Evolutionary conservation across 345 rosid genomes (phyloP).

Genomic region (Salix brachista): DNA sequence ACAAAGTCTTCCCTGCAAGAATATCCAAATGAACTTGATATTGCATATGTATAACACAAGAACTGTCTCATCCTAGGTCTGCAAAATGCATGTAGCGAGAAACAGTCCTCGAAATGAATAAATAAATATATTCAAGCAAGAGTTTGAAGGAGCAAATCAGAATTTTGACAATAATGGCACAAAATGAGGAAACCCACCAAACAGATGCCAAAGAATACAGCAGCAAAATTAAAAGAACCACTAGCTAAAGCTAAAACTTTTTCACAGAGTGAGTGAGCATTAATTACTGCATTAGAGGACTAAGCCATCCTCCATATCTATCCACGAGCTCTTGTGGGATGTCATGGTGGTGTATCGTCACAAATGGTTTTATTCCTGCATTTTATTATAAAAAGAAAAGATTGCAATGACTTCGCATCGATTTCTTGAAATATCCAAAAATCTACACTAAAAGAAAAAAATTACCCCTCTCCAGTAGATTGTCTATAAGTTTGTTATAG

Average conservation of each 20-base stretch:
- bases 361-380: slow-evolving; percentile 49
- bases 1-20: slow-evolving; percentile 41
- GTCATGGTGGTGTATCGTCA: slow-evolving; percentile 39
- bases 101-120: too few relatives aligned
- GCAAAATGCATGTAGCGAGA: too few relatives aligned
- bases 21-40: background rate
- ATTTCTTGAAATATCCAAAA: too few relatives aligned
- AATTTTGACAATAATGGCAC: too few relatives aligned
- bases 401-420: background rate
- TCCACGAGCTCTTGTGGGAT: slow-evolving; percentile 37
- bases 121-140: too few relatives aligned
- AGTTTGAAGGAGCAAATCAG: too few relatives aligned
- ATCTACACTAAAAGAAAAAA: background rate
- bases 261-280: background rate
- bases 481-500: slow-evolving; percentile 33
- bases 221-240: too few relatives aligned
- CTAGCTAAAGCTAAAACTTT: too few relatives aligned
- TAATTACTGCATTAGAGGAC: slow-evolving; percentile 38
- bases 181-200: too few relatives aligned
- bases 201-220: too few relatives aligned
- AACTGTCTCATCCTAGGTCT: too few relatives aligned
- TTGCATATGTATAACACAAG: too few relatives aligned
- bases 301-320: slow-evolving; percentile 39
- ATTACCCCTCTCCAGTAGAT: slow-evolving; percentile 35
- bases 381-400: background rate